Evolutionary conservation across 202 grass and related monocot species (phyloP).

Genomic region (Hordeum pubiflorum): DNA sequence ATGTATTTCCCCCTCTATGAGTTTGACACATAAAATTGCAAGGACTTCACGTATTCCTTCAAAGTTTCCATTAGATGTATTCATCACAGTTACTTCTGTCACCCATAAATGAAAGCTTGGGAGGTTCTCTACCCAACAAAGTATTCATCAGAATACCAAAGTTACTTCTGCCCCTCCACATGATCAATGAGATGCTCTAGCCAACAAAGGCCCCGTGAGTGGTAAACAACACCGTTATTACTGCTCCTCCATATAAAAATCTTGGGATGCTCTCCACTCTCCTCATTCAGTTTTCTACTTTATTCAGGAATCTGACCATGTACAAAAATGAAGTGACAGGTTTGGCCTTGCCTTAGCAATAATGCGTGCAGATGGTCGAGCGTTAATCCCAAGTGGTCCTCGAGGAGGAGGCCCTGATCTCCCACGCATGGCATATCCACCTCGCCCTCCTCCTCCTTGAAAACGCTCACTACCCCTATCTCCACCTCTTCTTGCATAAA

Average conservation of each 20-base stretch:
- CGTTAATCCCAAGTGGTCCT: slow-evolving; percentile 69
- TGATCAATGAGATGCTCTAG: slow-evolving; percentile 27
- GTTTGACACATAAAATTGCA: too few species aligned
- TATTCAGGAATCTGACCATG: slow-evolving; percentile 54
- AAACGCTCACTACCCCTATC: slow-evolving; percentile 48
- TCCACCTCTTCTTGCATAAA: slow-evolving; percentile 48
- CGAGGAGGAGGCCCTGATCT: slow-evolving; percentile 48
- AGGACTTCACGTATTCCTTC: too few species aligned
- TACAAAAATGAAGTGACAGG: slow-evolving; percentile 48
- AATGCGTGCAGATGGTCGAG: slow-evolving; percentile 49
- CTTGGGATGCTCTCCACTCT: slow-evolving; percentile 21
- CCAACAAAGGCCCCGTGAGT: slow-evolving; percentile 21
- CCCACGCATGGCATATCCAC: slow-evolving; percentile 45
- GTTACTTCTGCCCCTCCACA: slow-evolving; percentile 33
- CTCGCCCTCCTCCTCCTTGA: slow-evolving; percentile 46
- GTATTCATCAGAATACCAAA: slow-evolving; percentile 22
- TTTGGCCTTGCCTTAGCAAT: slow-evolving; percentile 88
- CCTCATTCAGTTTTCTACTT: slow-evolving; percentile 44
- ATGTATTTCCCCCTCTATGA: slow-evolving; percentile 5
- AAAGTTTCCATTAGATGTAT: slow-evolving; percentile 17
- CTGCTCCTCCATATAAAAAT: slow-evolving; percentile 34
- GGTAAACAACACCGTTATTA: slow-evolving; percentile 19
- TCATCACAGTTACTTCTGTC: slow-evolving; percentile 21
- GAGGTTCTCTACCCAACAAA: slow-evolving; percentile 12
- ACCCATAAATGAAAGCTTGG: slow-evolving; percentile 18